Evolutionary conservation across 176 grass and related monocot species (phyloP).

Genomic region (Triticum timopheevii): DNA sequence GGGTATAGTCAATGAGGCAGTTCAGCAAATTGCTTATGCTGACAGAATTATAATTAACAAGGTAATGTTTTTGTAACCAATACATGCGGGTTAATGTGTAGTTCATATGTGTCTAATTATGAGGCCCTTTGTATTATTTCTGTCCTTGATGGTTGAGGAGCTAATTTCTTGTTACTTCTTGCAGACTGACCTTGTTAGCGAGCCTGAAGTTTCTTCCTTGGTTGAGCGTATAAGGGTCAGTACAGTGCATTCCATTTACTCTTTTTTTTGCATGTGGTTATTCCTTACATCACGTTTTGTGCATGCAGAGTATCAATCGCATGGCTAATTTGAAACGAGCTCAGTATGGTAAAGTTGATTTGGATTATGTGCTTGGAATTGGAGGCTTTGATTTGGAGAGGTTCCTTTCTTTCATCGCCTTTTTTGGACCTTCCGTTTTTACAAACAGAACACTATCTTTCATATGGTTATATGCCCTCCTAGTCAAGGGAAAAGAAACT

Average conservation of each 20-base stretch:
- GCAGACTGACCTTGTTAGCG: conserved; percentile 92
- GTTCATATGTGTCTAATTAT: not conserved
- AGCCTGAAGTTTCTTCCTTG: conserved; percentile 78
- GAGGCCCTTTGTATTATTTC: not conserved
- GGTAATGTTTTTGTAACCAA: conserved; percentile 37
- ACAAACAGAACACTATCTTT: not conserved
- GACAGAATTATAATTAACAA: conserved; percentile 99
- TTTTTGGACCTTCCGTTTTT: not conserved
- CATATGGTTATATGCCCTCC: not conserved
- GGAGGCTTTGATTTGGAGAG: conserved; percentile 99
- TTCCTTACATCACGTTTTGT: conserved; percentile 37
- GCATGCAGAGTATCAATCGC: conserved; percentile 75
- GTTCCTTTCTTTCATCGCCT: conserved; percentile 46
- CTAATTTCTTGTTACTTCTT: conserved; percentile 34
- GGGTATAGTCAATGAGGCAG: conserved; percentile 93
- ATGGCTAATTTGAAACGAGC: conserved; percentile 93
- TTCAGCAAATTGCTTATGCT: conserved; percentile 96
- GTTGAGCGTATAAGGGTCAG: conserved; percentile 81
- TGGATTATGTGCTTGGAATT: conserved; percentile 99
- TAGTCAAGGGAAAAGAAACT: not conserved
- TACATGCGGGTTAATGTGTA: not conserved
- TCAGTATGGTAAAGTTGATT: conserved; percentile 86
- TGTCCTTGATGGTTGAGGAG: not conserved
- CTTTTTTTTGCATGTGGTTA: not conserved
- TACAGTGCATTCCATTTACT: not conserved